Percentiles rank a stretch among this genome's conserved stretches.
Evolutionary conservation across 192 early-diverging fungal genomes (phyloP).

Genomic region (Coemansia sp.): DNA sequence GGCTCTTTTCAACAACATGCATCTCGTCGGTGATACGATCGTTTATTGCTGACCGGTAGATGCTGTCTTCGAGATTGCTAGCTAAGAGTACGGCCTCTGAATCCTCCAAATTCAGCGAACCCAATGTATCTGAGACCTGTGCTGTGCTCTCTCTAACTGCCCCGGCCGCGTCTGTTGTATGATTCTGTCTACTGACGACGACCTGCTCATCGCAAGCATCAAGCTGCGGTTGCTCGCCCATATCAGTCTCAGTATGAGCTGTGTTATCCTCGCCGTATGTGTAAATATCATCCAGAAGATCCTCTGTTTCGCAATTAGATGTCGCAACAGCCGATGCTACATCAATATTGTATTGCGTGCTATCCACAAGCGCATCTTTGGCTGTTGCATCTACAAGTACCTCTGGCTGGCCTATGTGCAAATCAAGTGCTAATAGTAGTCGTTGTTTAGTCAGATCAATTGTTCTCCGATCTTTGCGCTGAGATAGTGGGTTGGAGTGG

Average conservation of each 20-base stretch:
- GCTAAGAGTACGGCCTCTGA: conserved; percentile 46
- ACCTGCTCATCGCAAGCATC: too few relatives aligned
- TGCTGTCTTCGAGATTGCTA: conserved; percentile 45
- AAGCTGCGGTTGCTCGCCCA: neutral
- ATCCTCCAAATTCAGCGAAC: conserved; percentile 37
- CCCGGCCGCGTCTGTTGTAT: neutral
- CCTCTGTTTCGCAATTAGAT: conserved; percentile 26
- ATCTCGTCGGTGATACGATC: conserved; percentile 20
- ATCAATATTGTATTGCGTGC: conserved; percentile 15
- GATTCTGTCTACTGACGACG: neutral
- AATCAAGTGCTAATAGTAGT: too few relatives aligned
- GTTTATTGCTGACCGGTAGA: conserved; percentile 22
- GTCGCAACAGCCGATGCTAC: neutral
- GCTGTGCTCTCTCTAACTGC: neutral
- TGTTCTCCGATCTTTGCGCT: too few relatives aligned
- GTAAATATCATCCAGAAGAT: conserved; percentile 31
- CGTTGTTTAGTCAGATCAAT: too few relatives aligned
- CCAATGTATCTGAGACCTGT: neutral
- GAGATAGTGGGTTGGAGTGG: too few relatives aligned
- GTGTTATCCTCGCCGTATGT: neutral
- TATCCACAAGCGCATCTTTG: neutral
- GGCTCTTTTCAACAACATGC: conserved; percentile 28
- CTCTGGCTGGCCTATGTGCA: too few relatives aligned
- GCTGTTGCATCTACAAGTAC: neutral
- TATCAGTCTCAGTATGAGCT: neutral